Evolutionary conservation across 106 monocot genomes (phyloP).

Genomic region (Apostasia ramifera): DNA sequence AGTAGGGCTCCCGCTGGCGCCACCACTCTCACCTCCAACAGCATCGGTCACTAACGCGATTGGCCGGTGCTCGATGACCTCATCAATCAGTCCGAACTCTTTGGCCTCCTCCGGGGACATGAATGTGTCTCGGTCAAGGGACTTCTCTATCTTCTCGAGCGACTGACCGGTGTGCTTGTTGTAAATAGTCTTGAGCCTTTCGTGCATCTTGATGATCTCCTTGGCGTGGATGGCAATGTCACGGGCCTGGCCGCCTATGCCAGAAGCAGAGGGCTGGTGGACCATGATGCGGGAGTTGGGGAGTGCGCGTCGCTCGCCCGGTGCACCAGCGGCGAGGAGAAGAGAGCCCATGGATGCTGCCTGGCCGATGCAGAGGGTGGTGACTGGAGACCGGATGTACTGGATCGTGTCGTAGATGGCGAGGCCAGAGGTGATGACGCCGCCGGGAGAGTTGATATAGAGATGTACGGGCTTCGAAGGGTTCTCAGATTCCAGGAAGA

Average conservation of each 20-base stretch:
- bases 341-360: constrained; percentile 76
- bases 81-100: constrained; percentile 62
- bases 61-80: constrained; percentile 56
- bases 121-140: constrained; percentile 52
- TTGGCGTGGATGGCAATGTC: constrained; percentile 65
- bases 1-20: background rate
- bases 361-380: constrained; percentile 73
- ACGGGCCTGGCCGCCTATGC: constrained; percentile 37
- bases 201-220: constrained; percentile 78
- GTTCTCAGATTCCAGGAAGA: constrained; percentile 94
- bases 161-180: constrained; percentile 44
- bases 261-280: constrained; percentile 68
- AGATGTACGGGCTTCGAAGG: constrained; percentile 77
- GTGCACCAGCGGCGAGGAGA: constrained; percentile 53
- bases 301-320: constrained; percentile 58
- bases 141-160: constrained; percentile 47
- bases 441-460: constrained; percentile 96
- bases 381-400: constrained; percentile 86
- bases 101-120: constrained; percentile 74
- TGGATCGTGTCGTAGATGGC: constrained; percentile 96
- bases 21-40: constrained; percentile 9
- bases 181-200: constrained; percentile 54
- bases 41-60: constrained; percentile 37
- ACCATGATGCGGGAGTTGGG: constrained; percentile 88
- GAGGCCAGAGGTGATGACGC: constrained; percentile 81